Percentiles rank a stretch among this genome's conserved stretches.
Conservation (phyloP, 495 filamentous ascomycete species). For the Amphirosellinia nigrospora region DNA sequence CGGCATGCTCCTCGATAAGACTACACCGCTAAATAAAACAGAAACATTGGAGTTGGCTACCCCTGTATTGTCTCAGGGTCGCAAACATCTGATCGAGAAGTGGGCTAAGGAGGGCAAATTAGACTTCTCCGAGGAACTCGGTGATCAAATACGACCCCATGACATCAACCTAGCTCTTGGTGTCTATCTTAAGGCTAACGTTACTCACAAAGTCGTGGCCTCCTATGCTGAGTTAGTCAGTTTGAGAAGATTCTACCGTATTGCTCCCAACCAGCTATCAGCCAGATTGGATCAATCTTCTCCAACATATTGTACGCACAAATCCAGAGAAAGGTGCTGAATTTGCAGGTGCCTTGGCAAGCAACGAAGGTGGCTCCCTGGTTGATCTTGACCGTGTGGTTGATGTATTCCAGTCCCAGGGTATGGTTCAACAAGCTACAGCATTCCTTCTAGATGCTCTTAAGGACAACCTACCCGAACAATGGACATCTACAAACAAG, state of each 20-base stretch:
- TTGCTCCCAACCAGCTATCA: slow-evolving; percentile 81
- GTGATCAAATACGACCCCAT: slow-evolving; percentile 89
- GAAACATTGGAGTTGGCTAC: slow-evolving; percentile 94
- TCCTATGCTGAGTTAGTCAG: slow-evolving; percentile 92
- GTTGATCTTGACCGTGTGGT: slow-evolving; percentile 95
- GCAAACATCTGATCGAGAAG: slow-evolving; percentile 96
- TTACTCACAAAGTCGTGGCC: slow-evolving; percentile 90
- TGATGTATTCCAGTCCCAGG: slow-evolving; percentile 96
- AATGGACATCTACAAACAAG: slow-evolving; percentile 94
- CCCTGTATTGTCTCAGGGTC: slow-evolving; percentile 88
- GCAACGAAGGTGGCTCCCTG: slow-evolving; percentile 80
- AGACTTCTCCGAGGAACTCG: slow-evolving; percentile 92
- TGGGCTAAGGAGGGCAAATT: slow-evolving; percentile 97
- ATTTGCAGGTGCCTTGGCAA: slow-evolving; percentile 87
- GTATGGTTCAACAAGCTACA: slow-evolving; percentile 96
- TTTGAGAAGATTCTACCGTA: slow-evolving; percentile 96
- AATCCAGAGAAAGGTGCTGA: slow-evolving; percentile 95
- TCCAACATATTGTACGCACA: slow-evolving; percentile 89
- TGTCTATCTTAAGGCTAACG: slow-evolving; percentile 87
- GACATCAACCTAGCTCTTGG: slow-evolving; percentile 82
- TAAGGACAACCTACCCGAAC: slow-evolving; percentile 91
- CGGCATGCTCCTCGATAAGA: slow-evolving; percentile 95
- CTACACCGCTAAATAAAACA: slow-evolving; percentile 78
- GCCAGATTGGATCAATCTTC: slow-evolving; percentile 87
- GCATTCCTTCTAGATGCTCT: slow-evolving; percentile 95